phyloP scores from a whole-genome alignment of 2,329 filamentous ascomycete genomes.

The Epichloe festucae region DNA sequence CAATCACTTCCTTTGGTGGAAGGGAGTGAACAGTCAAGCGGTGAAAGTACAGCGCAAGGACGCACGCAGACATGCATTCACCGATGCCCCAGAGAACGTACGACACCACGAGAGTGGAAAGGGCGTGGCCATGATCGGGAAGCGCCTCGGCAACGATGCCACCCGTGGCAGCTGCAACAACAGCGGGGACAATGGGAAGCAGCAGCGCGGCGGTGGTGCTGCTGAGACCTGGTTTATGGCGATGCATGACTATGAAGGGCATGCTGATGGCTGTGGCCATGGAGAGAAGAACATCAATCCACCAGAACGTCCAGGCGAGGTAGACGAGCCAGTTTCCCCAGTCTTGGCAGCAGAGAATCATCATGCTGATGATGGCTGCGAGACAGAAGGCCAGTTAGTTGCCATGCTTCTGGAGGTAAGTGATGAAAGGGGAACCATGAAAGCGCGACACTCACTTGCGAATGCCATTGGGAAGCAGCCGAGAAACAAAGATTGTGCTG shows the following conservation, averaged over 20 bases:
- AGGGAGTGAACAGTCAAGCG: slow-evolving; percentile 54
- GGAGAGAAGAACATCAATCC: slow-evolving; percentile 40
- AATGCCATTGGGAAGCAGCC: slow-evolving; percentile 58
- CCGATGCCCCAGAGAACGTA: slow-evolving; percentile 60
- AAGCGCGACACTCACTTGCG: slow-evolving; percentile 29
- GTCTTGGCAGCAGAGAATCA: slow-evolving; percentile 45
- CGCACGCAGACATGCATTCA: slow-evolving; percentile 41
- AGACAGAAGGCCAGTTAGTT: neutral
- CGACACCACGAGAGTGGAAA: slow-evolving; percentile 49
- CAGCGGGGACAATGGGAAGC: slow-evolving; percentile 52
- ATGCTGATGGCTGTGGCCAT: slow-evolving; percentile 40
- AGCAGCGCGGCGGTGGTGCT: slow-evolving; percentile 53
- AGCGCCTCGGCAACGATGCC: slow-evolving; percentile 50
- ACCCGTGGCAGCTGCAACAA: slow-evolving; percentile 53
- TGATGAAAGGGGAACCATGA: neutral
- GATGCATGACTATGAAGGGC: slow-evolving; percentile 41
- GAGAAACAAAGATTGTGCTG: slow-evolving; percentile 54
- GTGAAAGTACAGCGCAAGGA: slow-evolving; percentile 57
- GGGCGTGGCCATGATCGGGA: slow-evolving; percentile 37
- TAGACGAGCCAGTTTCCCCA: slow-evolving; percentile 47
- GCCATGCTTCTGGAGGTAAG: neutral
- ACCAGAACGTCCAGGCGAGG: slow-evolving; percentile 45
- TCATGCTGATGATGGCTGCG: slow-evolving; percentile 48
- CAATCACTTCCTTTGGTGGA: slow-evolving; percentile 52
- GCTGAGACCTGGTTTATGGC: slow-evolving; percentile 32